Percentiles rank a stretch among this genome's conserved stretches.
Evolutionary conservation across 1,284 basidiomycete genomes (phyloP).

Genomic region (Marasmius oreades): DNA sequence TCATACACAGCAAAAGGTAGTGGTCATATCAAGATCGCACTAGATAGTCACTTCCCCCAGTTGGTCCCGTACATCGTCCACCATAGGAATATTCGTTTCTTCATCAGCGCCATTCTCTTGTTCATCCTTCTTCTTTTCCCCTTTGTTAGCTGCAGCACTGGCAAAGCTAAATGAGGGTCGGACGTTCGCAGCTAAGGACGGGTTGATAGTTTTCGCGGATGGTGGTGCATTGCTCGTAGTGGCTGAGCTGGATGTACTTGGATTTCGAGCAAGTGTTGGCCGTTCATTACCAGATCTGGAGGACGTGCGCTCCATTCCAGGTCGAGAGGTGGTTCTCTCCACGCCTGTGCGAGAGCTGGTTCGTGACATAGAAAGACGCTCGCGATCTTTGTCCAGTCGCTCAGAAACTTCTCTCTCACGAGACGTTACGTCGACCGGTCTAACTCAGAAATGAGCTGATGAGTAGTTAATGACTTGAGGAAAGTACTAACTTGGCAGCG

Average conservation of each 20-base stretch:
- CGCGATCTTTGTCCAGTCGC: conserved; percentile 65
- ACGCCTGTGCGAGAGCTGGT: conserved; percentile 61
- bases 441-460: conserved; percentile 25
- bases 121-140: conserved; percentile 9
- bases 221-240: conserved; percentile 26
- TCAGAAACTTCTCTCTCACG: conserved; percentile 75
- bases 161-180: conserved; percentile 72
- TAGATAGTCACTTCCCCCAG: conserved; percentile 35
- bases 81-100: conserved; percentile 26
- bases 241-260: conserved; percentile 28
- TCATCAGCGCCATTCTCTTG: background rate
- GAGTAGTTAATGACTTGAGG: background rate
- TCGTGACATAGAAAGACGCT: conserved; percentile 67
- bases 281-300: conserved; percentile 64
- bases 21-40: background rate
- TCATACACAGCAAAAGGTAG: background rate
- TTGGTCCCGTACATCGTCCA: conserved; percentile 34
- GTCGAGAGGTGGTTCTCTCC: conserved; percentile 47
- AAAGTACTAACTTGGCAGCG: conserved; percentile 60
- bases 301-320: conserved; percentile 65
- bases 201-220: conserved; percentile 25
- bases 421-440: conserved; percentile 81
- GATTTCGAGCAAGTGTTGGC: conserved; percentile 24
- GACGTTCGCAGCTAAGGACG: conserved; percentile 38
- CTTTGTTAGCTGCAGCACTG: conserved; percentile 48